Conservation (phyloP, 2,329 filamentous ascomycete species). For the Diplodia intermedia region DNA sequence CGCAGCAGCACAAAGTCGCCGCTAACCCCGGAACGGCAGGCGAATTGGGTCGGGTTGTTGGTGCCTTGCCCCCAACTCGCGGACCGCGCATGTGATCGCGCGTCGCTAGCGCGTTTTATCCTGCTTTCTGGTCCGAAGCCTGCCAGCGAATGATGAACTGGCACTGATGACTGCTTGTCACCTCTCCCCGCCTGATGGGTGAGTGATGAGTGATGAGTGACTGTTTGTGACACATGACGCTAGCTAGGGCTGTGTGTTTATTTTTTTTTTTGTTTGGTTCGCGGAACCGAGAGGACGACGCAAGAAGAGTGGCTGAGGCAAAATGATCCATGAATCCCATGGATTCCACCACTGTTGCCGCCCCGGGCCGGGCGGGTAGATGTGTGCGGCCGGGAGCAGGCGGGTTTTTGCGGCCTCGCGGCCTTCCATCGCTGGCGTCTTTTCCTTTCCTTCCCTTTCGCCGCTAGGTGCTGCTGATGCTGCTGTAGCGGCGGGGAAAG, state of each 20-base stretch:
- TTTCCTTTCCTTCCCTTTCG: too few relatives aligned
- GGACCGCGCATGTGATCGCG: slow-evolving; percentile 1
- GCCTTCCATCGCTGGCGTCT: not conserved
- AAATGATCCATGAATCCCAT: too few relatives aligned
- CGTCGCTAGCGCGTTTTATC: slow-evolving; percentile 18
- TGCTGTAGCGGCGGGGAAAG: not conserved
- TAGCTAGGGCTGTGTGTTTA: too few relatives aligned
- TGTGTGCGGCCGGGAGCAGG: not conserved
- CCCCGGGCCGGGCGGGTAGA: too few relatives aligned
- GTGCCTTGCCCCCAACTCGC: not conserved
- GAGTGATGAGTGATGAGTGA: too few relatives aligned
- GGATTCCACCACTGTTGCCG: too few relatives aligned
- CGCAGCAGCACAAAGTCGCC: too few relatives aligned
- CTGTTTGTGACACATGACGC: not conserved
- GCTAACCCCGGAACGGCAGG: not conserved
- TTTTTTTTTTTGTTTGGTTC: too few relatives aligned
- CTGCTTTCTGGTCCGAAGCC: not conserved
- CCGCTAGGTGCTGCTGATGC: too few relatives aligned
- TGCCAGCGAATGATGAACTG: not conserved
- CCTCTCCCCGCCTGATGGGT: too few relatives aligned
- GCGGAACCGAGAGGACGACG: too few relatives aligned
- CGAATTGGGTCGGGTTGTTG: not conserved
- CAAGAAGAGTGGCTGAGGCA: too few relatives aligned
- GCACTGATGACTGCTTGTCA: not conserved
- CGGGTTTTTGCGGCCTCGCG: slow-evolving; percentile 1